Evolutionary conservation across 371 early-diverging fungal genomes (phyloP).

Genomic region (Mortierella sp.): DNA sequence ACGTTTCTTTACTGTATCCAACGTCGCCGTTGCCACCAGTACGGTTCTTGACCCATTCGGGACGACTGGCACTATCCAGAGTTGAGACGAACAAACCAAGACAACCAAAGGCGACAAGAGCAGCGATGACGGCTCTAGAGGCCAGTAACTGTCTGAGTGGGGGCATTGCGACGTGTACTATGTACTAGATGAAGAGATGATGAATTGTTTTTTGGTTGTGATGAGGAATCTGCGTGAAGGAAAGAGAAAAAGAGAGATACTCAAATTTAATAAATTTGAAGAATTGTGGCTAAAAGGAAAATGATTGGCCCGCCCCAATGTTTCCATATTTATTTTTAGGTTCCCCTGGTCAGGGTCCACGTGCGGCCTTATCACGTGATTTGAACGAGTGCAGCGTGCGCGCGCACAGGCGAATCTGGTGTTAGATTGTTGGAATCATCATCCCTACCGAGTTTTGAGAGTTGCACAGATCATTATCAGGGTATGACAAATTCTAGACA

Average conservation of each 20-base stretch:
- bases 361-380: too few relatives aligned
- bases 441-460: too few relatives aligned
- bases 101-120: constrained; percentile 31
- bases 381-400: too few relatives aligned
- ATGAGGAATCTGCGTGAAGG: neutral
- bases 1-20: neutral
- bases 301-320: too few relatives aligned
- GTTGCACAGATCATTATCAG: too few relatives aligned
- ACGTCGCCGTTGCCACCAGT: neutral
- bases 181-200: neutral
- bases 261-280: neutral
- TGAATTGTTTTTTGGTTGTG: neutral
- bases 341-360: too few relatives aligned
- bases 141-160: constrained; percentile 33
- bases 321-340: too few relatives aligned
- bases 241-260: neutral
- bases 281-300: neutral
- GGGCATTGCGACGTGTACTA: constrained; percentile 18
- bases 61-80: constrained; percentile 16
- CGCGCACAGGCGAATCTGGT: too few relatives aligned
- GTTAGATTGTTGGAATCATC: too few relatives aligned
- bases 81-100: constrained; percentile 39
- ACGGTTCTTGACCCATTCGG: constrained; percentile 17
- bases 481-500: too few relatives aligned
- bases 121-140: constrained; percentile 43